Evolutionary conservation across 2,329 filamentous ascomycete genomes (phyloP).

Genomic region (Rugonectria rugulosa): DNA sequence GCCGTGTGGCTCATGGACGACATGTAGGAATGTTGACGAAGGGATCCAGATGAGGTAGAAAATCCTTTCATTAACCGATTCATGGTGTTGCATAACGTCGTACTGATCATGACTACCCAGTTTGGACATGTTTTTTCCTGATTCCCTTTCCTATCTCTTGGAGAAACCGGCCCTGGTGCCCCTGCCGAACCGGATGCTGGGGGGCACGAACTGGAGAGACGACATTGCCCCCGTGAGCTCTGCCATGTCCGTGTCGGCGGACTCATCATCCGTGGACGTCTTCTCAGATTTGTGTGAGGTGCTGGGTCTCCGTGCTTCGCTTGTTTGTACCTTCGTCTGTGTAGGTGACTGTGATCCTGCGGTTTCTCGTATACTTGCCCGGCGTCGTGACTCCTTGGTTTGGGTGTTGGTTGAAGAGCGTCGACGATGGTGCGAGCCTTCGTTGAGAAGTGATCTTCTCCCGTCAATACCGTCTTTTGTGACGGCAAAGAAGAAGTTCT

Average conservation of each 20-base stretch:
- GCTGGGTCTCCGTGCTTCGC: constrained; percentile 27
- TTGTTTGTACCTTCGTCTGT: constrained; percentile 19
- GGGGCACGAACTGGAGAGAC: constrained; percentile 73
- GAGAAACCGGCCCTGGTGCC: constrained; percentile 60
- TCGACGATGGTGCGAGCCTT: constrained; percentile 57
- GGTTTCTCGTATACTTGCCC: constrained; percentile 43
- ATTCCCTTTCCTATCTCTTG: constrained; percentile 47
- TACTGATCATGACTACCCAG: constrained; percentile 44
- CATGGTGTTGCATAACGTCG: constrained; percentile 40
- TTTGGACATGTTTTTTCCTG: constrained; percentile 19
- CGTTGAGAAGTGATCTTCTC: constrained; percentile 77
- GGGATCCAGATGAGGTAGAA: constrained; percentile 44
- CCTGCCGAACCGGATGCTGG: constrained; percentile 70
- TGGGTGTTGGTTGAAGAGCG: constrained; percentile 54
- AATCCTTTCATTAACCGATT: constrained; percentile 44
- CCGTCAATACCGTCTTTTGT: constrained; percentile 91
- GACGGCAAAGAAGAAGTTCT: constrained; percentile 86
- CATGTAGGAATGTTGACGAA: constrained; percentile 15
- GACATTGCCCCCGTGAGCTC: constrained; percentile 74
- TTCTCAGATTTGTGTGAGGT: constrained; percentile 23
- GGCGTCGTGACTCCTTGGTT: constrained; percentile 44
- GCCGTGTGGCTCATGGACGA: constrained; percentile 10
- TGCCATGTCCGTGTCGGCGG: constrained; percentile 64
- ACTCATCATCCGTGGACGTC: constrained; percentile 29
- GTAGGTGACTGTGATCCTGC: constrained; percentile 25